These are phyloP conservation scores for Globisporangium barbulae DNA, from an alignment of 352 stramenopile genomes.

Conservation along the genomic window DNA sequence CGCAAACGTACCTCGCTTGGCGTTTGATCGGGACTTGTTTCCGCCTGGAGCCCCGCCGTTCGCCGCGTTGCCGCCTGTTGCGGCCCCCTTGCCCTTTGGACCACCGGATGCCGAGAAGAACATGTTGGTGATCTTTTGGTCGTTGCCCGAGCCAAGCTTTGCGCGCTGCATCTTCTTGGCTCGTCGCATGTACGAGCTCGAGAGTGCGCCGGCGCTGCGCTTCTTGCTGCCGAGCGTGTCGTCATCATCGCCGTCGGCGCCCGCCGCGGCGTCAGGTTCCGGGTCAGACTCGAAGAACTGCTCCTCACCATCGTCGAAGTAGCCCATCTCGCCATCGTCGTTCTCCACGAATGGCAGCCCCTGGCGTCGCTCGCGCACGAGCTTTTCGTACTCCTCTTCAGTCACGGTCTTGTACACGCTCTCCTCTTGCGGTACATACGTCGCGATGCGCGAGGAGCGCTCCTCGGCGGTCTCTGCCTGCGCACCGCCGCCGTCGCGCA, in stretches of 20 bases:
- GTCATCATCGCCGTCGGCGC: constrained; percentile 36
- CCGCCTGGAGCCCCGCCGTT: constrained; percentile 21
- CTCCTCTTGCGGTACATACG: constrained; percentile 72
- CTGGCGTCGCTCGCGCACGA: constrained; percentile 75
- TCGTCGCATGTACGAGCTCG: constrained; percentile 65
- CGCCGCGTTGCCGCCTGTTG: constrained; percentile 5
- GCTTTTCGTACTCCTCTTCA: constrained; percentile 81
- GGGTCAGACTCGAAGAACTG: constrained; percentile 87
- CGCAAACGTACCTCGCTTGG: constrained; percentile 39
- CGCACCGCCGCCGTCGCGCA: constrained; percentile 40
- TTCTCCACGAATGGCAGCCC: constrained; percentile 79
- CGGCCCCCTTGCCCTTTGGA: constrained; percentile 31
- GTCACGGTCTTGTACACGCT: constrained; percentile 86
- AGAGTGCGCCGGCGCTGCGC: constrained; percentile 71
- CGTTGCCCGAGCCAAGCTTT: constrained; percentile 64
- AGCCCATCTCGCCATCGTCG: constrained; percentile 82
- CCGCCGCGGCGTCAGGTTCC: constrained; percentile 38
- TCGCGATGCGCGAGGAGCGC: constrained; percentile 47
- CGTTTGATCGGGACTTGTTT: constrained; percentile 15
- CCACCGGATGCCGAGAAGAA: constrained; percentile 67
- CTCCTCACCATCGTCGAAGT: constrained; percentile 87
- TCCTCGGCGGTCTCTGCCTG: constrained; percentile 8
- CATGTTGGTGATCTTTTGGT: constrained; percentile 89
- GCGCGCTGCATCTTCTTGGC: constrained; percentile 84
- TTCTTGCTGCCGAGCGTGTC: constrained; percentile 49